Conservation (phyloP, 208 protist species). For the Naegleria gruberi region DNA sequence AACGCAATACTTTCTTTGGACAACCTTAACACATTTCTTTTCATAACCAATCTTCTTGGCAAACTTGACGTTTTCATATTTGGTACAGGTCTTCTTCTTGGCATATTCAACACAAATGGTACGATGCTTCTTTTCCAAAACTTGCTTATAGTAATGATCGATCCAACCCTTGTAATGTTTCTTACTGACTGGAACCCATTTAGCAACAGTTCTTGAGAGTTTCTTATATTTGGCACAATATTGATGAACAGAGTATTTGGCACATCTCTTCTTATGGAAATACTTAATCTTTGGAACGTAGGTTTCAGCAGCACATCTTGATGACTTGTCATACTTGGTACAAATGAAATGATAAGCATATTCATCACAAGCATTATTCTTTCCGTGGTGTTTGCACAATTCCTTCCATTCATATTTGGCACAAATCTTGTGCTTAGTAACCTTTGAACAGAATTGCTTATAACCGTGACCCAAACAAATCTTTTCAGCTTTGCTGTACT, state of each 20-base stretch:
- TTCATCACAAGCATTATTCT: background rate
- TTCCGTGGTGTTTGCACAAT: background rate
- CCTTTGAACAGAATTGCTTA: background rate
- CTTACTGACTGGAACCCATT: background rate
- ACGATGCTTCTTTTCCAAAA: background rate
- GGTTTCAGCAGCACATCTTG: background rate
- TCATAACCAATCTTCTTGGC: background rate
- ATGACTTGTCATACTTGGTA: background rate
- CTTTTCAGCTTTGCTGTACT: background rate
- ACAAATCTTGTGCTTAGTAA: background rate
- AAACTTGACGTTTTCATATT: background rate
- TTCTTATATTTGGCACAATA: background rate
- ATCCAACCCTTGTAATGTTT: background rate
- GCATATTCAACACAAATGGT: background rate
- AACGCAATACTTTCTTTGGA: background rate
- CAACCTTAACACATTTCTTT: background rate
- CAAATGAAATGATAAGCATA: slow-evolving; percentile 3
- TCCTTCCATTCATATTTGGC: background rate
- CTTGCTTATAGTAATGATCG: background rate
- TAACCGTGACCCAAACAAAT: background rate
- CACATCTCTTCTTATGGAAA: background rate
- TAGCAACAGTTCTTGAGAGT: background rate
- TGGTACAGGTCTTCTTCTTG: background rate
- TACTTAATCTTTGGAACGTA: background rate
- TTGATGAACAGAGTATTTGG: background rate